Percentiles rank a stretch among this genome's conserved stretches.
These are phyloP conservation scores for Malus sieversii DNA, from an alignment of 306 rosid genomes.

Conservation along the genomic window DNA sequence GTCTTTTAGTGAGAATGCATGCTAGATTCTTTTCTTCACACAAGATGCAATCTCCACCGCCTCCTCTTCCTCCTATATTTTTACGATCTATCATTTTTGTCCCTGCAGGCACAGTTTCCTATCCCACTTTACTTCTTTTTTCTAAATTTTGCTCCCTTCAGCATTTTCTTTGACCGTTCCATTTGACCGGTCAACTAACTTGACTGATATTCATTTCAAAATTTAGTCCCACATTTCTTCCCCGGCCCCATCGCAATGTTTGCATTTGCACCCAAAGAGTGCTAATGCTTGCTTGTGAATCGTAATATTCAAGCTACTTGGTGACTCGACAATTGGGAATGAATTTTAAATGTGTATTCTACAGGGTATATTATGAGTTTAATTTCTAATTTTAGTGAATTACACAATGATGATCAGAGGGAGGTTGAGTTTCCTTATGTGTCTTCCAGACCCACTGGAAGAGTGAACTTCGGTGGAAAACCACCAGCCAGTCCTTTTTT, in stretches of 20 bases:
- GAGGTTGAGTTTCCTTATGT: no score
- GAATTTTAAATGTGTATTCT: no score
- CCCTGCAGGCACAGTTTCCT: constrained; percentile 40
- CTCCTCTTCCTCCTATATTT: not conserved
- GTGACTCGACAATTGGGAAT: no score
- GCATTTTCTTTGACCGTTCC: constrained; percentile 29
- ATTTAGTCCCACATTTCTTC: constrained; percentile 37
- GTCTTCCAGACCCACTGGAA: rapidly evolving
- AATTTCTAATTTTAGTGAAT: rapidly evolving
- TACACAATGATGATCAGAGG: rapidly evolving
- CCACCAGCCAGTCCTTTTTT: no score
- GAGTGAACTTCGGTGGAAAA: rapidly evolving
- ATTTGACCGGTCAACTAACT: constrained; percentile 63
- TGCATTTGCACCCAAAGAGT: not conserved
- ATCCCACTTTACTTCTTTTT: constrained; percentile 22
- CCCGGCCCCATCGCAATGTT: constrained; percentile 29
- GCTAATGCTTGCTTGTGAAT: not conserved
- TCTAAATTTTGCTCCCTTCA: not conserved
- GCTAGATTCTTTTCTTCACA: constrained; percentile 56
- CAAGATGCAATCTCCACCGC: constrained; percentile 18
- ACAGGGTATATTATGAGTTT: rapidly evolving
- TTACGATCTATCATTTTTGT: constrained; percentile 8
- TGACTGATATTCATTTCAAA: constrained; percentile 35
- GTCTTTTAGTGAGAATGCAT: constrained; percentile 6
- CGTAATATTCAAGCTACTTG: not conserved